Evolutionary conservation across 768 basidiomycete species (phyloP), one percentile per base, ranked within the genome.

Genomic region (Lentinula sp.): DNA sequence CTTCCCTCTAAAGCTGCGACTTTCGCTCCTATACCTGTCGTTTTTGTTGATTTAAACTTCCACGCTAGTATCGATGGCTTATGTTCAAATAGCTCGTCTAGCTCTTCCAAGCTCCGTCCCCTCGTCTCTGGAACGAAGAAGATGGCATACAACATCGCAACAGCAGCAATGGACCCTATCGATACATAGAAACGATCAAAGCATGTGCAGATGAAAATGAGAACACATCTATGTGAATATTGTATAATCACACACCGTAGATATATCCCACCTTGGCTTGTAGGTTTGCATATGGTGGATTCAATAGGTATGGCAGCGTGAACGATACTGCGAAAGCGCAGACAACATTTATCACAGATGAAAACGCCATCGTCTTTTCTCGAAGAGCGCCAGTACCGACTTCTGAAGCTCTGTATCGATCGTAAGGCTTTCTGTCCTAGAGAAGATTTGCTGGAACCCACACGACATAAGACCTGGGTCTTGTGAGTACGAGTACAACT

Each of bases 101-200:
- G 18, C 20, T 59, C 57, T 59, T 59, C 57, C 45, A 59, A 41
- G 16, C 45, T 48, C 28, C 57, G 28, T 10, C 57, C 57, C 18
- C 46, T 59, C 18, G 43, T 59, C 57, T 59, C 57, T 36, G 57
- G 57, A 45, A 59, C 57, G 37, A 59, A 59, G 45, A 59, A 59
- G 8, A 59, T 59, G 9, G 57, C 45, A 50, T 49, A 59, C 13
- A 59, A 4, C 57, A 59, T 59, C 8, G 57, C 57, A 8, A 59
- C 57, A 16, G 57, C 57, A 7, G 57, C 57, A 36, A 59, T 59
- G 35, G 57, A 59, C 13, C 57, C 57, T 59, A 41, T 20, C 9
- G 8, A 49, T 18, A 42, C 23, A 18, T 36, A 9, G 33, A 10
- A 6, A 36, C 16, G 33, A 55, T 37, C 32, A 13, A 12, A 1